Percentiles rank a stretch among this genome's conserved stretches.
These are phyloP conservation scores for Azolla pinnata DNA, from an alignment of 75 land plant genomes.

Conservation along the genomic window DNA sequence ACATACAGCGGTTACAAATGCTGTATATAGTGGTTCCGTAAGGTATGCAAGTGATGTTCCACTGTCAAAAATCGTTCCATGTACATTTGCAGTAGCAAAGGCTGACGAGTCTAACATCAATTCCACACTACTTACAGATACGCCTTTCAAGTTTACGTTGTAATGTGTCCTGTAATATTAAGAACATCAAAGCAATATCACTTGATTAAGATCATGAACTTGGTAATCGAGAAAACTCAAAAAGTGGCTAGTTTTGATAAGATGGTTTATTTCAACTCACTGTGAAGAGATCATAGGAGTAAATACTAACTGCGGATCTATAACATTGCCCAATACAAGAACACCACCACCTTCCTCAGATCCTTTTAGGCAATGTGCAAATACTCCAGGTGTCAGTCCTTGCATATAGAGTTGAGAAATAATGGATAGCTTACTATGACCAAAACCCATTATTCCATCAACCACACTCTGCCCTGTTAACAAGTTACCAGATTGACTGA, in stretches of 20 bases:
- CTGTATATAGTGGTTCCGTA: slow-evolving; percentile 59
- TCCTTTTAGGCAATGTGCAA: slow-evolving; percentile 84
- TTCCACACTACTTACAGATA: slow-evolving; percentile 56
- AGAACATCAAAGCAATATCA: no score
- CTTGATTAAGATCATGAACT: no score
- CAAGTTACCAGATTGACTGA: slow-evolving; percentile 58
- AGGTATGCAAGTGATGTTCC: slow-evolving; percentile 88
- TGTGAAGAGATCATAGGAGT: slow-evolving; percentile 67
- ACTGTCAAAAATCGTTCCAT: slow-evolving; percentile 77
- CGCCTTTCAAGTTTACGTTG: slow-evolving; percentile 60
- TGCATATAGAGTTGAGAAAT: slow-evolving; percentile 55
- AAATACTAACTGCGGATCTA: slow-evolving; percentile 59
- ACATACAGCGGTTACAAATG: slow-evolving; percentile 56
- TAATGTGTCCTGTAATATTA: no score
- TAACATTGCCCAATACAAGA: slow-evolving; percentile 67
- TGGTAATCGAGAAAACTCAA: no score
- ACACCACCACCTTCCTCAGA: slow-evolving; percentile 68
- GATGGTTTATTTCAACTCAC: no score
- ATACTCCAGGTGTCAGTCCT: slow-evolving; percentile 52
- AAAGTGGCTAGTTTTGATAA: no score
- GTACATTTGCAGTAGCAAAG: slow-evolving; percentile 38
- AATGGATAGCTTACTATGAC: slow-evolving; percentile 59
- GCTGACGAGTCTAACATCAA: slow-evolving; percentile 47
- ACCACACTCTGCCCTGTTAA: slow-evolving; percentile 59
- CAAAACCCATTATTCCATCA: slow-evolving; percentile 92